Conservation (phyloP, 129 eudicot species). For the Silybum marianum region DNA sequence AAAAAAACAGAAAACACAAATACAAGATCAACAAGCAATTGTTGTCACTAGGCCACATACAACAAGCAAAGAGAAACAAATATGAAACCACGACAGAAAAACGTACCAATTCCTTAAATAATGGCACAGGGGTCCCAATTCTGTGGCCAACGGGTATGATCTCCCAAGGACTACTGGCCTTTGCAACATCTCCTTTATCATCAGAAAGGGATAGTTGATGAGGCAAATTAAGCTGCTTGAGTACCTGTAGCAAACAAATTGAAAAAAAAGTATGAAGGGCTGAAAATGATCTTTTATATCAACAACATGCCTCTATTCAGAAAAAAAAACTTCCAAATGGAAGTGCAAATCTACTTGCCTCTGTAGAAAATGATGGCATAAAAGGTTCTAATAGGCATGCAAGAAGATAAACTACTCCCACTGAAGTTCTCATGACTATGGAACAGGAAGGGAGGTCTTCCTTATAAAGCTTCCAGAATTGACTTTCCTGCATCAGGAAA, state of each 20-base stretch:
- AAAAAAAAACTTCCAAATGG: background rate
- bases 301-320: background rate
- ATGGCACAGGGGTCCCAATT: slow-evolving; percentile 93
- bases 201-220: slow-evolving; percentile 67
- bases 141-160: slow-evolving; percentile 72
- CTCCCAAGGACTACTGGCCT: slow-evolving; percentile 85
- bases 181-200: slow-evolving; percentile 67
- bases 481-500: slow-evolving; percentile 59
- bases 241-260: slow-evolving; percentile 56
- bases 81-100: slow-evolving; percentile 2
- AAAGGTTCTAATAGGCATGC: slow-evolving; percentile 89
- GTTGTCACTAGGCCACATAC: background rate
- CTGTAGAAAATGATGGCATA: slow-evolving; percentile 91
- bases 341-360: slow-evolving; percentile 49
- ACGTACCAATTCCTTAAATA: slow-evolving; percentile 85
- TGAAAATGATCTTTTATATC: background rate
- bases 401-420: slow-evolving; percentile 86
- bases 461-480: slow-evolving; percentile 97
- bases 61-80: slow-evolving; percentile 15
- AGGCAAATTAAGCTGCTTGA: slow-evolving; percentile 84
- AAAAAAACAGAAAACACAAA: background rate
- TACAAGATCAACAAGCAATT: slow-evolving; percentile 3
- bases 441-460: slow-evolving; percentile 79
- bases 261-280: background rate
- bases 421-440: slow-evolving; percentile 82